A percentile compares a stretch with the other conserved stretches of the same genome.
These are phyloP conservation scores for Curvularia eragrostidis DNA, from an alignment of 2,329 filamentous ascomycete species.

Conservation along the genomic window DNA sequence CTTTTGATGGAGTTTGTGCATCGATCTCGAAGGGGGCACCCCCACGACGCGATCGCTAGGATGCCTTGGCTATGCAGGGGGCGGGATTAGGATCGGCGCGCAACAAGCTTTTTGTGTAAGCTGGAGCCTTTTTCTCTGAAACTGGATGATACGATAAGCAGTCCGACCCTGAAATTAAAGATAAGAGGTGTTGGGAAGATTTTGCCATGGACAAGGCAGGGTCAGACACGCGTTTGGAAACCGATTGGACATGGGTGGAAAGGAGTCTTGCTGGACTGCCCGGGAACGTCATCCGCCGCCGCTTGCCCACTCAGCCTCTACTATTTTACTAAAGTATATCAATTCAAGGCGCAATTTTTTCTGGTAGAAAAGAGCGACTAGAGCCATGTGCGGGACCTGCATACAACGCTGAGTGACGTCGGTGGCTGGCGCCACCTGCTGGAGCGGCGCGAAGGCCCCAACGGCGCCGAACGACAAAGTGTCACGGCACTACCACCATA, in stretches of 20 bases:
- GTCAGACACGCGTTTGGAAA: neutral
- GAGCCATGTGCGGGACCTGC: slow-evolving; percentile 15
- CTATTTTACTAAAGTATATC: too few species aligned
- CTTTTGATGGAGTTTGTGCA: slow-evolving; percentile 7
- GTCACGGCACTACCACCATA: slow-evolving; percentile 1
- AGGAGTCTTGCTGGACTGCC: neutral
- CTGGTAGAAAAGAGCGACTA: neutral
- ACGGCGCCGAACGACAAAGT: slow-evolving; percentile 7
- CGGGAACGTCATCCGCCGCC: neutral
- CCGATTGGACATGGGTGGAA: neutral
- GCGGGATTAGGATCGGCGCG: slow-evolving; percentile 22
- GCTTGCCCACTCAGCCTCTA: neutral
- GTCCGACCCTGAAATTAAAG: slow-evolving; percentile 13
- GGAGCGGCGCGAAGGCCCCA: slow-evolving; percentile 3
- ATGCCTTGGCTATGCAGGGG: slow-evolving; percentile 20
- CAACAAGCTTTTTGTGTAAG: slow-evolving; percentile 17
- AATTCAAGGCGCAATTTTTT: slow-evolving; percentile 4
- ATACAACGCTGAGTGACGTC: slow-evolving; percentile 16
- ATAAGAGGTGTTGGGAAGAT: slow-evolving; percentile 4
- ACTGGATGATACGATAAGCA: slow-evolving; percentile 20
- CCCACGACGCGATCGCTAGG: slow-evolving; percentile 19
- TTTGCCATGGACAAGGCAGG: neutral
- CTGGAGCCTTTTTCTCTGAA: slow-evolving; percentile 13
- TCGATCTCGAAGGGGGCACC: slow-evolving; percentile 8
- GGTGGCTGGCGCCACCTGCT: slow-evolving; percentile 9